Base-by-base conservation (phyloP, 129 eudicot genomes). In the Logfia minima region DNA sequence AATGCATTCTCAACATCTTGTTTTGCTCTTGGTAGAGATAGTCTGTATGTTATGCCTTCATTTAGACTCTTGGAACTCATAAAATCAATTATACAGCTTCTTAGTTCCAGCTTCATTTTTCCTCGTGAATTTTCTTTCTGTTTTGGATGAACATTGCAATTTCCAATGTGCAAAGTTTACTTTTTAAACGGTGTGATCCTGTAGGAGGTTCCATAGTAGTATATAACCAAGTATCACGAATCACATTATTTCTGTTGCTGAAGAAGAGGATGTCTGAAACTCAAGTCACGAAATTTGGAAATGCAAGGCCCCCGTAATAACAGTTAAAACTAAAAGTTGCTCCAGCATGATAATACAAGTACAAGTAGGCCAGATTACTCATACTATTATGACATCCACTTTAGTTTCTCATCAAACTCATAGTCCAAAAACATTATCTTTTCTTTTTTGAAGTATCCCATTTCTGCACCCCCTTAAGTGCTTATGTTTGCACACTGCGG, bases 11-110 rank as follows among this genome's bases (percentile, higher is more conserved):
- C 89, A 56, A 85, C 97, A 34, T 94, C 91, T 26, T 26, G 29
- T 65, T 85, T 93, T 74, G 97, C 97, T 75, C 83, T 87, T 86
- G 96, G 92, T 55, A 71, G 81, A 77, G 87, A 77, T 73, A 74
- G 65, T 69, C 29, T 72, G 62, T 60, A 86, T 64, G 97, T 91
- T 61, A 74, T 75, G 56, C 82, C 93, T 52, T 58, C 77, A 5
- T 34, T 48, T 81, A 76, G 84, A 79, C 70, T 94, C 97, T 28
- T 94, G 98, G 98, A 91, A 91, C 97, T 91, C 72, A 72, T 94
- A 22, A 92, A 94, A 67, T 85, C 98, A 53, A 87, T 94, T 64
- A 89, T 80, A 76, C 94, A 94, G 78, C 96, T 91, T 72, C 96
- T 94, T 70, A 77, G 97, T 84, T 79, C 41, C 55, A 52, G 5